phyloP scores from a whole-genome alignment of 768 basidiomycete genomes.

The Floccularia luteovirens region DNA sequence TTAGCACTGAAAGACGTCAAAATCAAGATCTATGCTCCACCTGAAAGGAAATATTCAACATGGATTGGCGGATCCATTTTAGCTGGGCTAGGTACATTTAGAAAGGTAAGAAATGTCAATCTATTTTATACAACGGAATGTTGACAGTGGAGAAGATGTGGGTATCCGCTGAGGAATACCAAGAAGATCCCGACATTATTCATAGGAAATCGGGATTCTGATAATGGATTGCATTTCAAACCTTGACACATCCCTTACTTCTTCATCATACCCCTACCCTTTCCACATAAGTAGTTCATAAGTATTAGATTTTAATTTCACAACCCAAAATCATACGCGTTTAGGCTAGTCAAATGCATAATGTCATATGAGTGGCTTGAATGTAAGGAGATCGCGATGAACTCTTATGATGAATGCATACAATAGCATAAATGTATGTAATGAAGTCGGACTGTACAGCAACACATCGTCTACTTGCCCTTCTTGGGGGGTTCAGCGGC shows the following conservation, averaged over 20 bases:
- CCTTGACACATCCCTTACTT: conserved; percentile 6
- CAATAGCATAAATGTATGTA: neutral
- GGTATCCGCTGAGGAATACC: conserved; percentile 98
- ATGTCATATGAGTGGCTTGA: conserved; percentile 6
- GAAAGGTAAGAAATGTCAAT: conserved; percentile 57
- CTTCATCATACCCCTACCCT: conserved; percentile 16
- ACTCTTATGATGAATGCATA: neutral
- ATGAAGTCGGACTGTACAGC: conserved; percentile 17
- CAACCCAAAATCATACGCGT: neutral
- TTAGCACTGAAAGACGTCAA: conserved; percentile 93
- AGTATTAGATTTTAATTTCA: conserved; percentile 1
- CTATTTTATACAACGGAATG: neutral
- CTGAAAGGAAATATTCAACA: conserved; percentile 97
- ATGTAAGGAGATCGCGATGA: no score
- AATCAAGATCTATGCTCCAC: conserved; percentile 98
- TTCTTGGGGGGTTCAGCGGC: conserved; percentile 89
- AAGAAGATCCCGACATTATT: conserved; percentile 98
- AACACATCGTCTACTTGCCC: conserved; percentile 59
- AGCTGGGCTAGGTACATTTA: conserved; percentile 94
- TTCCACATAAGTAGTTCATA: neutral
- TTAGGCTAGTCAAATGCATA: conserved; percentile 12
- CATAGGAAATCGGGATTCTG: conserved; percentile 91
- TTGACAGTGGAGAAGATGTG: conserved; percentile 69
- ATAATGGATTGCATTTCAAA: conserved; percentile 6
- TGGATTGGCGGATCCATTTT: conserved; percentile 98